phyloP scores from a whole-genome alignment of 2,329 filamentous ascomycete species.

The Colletotrichum tropicale region DNA sequence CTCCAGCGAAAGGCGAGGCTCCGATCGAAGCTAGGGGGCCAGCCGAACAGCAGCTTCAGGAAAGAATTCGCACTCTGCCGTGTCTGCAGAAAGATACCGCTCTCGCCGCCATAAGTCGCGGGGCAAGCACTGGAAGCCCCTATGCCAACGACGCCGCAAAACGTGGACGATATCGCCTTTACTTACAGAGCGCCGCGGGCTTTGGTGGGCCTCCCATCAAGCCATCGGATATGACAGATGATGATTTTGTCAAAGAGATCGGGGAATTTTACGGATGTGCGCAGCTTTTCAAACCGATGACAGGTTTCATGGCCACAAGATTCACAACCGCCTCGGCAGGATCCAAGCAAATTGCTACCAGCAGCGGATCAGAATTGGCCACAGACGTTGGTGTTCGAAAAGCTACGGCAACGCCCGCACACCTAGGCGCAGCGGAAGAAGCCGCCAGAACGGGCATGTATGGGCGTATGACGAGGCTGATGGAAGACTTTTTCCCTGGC shows the following conservation, averaged over 20 bases:
- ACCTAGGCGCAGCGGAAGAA: conserved; percentile 79
- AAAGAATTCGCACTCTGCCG: conserved; percentile 64
- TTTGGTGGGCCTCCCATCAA: conserved; percentile 58
- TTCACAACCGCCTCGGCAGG: conserved; percentile 76
- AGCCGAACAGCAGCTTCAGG: conserved; percentile 65
- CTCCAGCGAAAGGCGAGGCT: conserved; percentile 76
- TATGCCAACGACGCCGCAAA: conserved; percentile 86
- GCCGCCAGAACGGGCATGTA: conserved; percentile 94
- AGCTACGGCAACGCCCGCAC: conserved; percentile 56
- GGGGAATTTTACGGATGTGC: conserved; percentile 72
- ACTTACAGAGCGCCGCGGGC: conserved; percentile 79
- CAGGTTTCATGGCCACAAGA: conserved; percentile 88
- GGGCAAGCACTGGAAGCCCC: conserved; percentile 71
- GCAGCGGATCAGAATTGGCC: conserved; percentile 16
- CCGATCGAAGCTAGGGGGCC: conserved; percentile 68
- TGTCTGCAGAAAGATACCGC: conserved; percentile 70
- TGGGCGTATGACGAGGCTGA: conserved; percentile 80
- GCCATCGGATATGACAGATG: conserved; percentile 50
- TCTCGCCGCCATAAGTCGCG: conserved; percentile 70
- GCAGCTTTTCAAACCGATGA: conserved; percentile 86
- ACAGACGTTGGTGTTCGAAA: conserved; percentile 37
- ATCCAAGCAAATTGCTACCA: conserved; percentile 26
- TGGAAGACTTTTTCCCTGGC: conserved; percentile 77
- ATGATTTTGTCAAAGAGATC: conserved; percentile 83
- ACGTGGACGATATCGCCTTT: conserved; percentile 78